Evolutionary conservation across 148 eudicot genomes (phyloP).

Genomic region (Rhododendron williamsianum): DNA sequence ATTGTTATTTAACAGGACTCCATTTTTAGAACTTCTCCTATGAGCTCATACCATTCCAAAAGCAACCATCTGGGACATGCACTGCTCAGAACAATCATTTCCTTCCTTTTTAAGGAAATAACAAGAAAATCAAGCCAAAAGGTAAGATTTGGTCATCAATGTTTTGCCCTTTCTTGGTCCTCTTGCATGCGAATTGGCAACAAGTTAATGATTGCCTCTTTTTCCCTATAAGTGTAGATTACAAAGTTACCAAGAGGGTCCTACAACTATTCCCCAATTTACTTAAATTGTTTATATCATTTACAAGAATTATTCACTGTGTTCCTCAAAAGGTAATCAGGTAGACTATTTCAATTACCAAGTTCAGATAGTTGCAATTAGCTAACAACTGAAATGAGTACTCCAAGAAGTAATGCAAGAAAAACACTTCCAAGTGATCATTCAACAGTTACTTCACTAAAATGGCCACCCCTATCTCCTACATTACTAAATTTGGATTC

Average conservation of each 20-base stretch:
- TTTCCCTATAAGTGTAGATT: neutral
- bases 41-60: neutral
- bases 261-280: neutral
- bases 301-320: neutral
- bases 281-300: neutral
- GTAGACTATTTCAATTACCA: neutral
- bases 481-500: neutral
- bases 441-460: neutral
- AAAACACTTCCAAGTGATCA: neutral
- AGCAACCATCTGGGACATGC: neutral
- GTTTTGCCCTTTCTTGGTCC: neutral
- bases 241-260: neutral
- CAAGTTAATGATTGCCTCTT: neutral
- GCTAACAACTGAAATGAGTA: neutral
- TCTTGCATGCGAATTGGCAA: neutral
- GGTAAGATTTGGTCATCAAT: neutral
- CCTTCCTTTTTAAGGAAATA: neutral
- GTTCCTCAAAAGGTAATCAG: neutral
- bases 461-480: neutral
- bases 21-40: neutral
- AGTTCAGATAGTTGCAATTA: neutral
- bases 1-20: neutral
- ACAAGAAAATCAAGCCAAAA: neutral
- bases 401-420: neutral
- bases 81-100: neutral